Base-by-base conservation (phyloP, 1,284 basidiomycete species). In the Chalciporus sp. region DNA sequence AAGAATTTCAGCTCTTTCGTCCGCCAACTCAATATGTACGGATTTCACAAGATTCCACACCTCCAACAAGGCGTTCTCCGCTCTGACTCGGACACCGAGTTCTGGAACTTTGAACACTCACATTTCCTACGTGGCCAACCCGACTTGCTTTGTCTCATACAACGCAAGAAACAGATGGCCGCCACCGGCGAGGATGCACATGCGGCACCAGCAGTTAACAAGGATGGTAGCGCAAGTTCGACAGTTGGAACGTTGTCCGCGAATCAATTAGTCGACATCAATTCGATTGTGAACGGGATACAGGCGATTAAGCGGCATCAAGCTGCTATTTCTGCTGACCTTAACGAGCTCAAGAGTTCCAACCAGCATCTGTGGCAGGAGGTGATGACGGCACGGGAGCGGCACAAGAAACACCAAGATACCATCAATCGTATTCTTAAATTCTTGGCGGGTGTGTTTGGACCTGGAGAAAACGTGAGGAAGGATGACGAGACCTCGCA, bases 11-110 rank as follows among this genome's bases (percentile, higher is more conserved):
- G 86, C 45, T 94, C 91, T 42, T 98, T 98, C 68, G 95, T 98
- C 35, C 85, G 95, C 37, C 95, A 98, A 72, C 82, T 98, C 66
- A 98, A 98, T 80, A 97, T 97, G 94, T 95, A 96, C 71, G 94
- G 93, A 43, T 96, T 96, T 70, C 93, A 94, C 79, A 95, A 95
- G 77, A 91, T 96, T 51, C 94, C 95, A 0, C 95, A 98, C 70
- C 84, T 98, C 19, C 95, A 97, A 68, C 94, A 97, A 70, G 95
- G 95, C 42, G 94, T 94, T 31, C 82, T 98, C 59, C 86, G 85
- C 66, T 84, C 84, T 68, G 88, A 92, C 58, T 80, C 84, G 45
- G 90, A 92, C 57, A 88, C 85, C 49, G 95, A 98, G 71, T 83
- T 94, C 46, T 96, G 94, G 89, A 92, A 98, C 71, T 98, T 98